These are phyloP conservation scores for Yamadazyma endophytica DNA, from an alignment of 805 yeast species.

Conservation along the genomic window DNA sequence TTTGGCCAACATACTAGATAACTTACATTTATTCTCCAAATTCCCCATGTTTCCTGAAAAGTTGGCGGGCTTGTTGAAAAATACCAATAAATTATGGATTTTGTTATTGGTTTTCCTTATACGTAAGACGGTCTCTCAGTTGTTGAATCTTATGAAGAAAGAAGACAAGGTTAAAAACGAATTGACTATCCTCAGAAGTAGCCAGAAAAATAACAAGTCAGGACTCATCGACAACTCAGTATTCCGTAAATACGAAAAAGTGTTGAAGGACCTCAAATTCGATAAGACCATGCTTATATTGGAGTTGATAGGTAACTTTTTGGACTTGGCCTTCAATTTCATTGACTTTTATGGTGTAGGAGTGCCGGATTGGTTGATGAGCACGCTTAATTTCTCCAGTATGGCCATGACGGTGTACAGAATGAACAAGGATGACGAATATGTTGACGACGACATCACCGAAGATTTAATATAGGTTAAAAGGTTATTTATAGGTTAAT, in stretches of 20 bases:
- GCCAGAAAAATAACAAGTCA: conserved; percentile 16
- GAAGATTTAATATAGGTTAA: conserved; percentile 37
- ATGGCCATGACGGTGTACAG: conserved; percentile 46
- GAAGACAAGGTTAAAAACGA: conserved; percentile 36
- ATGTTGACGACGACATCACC: conserved; percentile 38
- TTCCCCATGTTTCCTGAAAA: conserved; percentile 40
- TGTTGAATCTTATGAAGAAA: conserved; percentile 34
- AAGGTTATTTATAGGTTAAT: too few relatives aligned
- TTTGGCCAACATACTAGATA: conserved; percentile 37
- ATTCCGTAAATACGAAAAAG: conserved; percentile 33
- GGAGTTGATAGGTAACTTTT: conserved; percentile 38
- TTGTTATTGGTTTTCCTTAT: conserved; percentile 37
- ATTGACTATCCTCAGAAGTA: conserved; percentile 22
- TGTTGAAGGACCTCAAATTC: conserved; percentile 37
- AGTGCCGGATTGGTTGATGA: conserved; percentile 42
- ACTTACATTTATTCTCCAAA: conserved; percentile 37
- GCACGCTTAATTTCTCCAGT: conserved; percentile 34
- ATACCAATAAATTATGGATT: conserved; percentile 43
- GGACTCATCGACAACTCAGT: conserved; percentile 18
- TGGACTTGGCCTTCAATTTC: conserved; percentile 36
- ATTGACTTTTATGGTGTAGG: conserved; percentile 33
- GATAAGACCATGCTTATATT: conserved; percentile 39
- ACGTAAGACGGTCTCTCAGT: conserved; percentile 38
- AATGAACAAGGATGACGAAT: conserved; percentile 47
- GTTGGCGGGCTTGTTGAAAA: conserved; percentile 27